phyloP scores from a whole-genome alignment of 495 filamentous ascomycete genomes.

The Podospora pseudoanserina region DNA sequence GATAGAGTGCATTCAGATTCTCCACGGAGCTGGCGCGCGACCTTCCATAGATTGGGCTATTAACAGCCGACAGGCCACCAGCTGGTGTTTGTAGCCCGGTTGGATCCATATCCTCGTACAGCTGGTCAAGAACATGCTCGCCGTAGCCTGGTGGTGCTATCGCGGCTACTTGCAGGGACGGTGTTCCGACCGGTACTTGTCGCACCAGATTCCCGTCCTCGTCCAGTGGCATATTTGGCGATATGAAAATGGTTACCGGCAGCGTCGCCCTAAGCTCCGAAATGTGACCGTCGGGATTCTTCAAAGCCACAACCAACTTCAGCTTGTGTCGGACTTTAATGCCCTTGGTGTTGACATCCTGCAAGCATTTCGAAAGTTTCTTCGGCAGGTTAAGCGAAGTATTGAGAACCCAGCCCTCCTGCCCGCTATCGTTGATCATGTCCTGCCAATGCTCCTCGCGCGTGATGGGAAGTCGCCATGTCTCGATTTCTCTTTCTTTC shows the following conservation, averaged over 20 bases:
- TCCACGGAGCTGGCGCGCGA: constrained; percentile 77
- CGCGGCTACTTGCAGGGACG: constrained; percentile 33
- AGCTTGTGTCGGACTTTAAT: constrained; percentile 89
- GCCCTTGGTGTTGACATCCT: constrained; percentile 75
- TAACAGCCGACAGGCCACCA: constrained; percentile 61
- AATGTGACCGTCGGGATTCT: constrained; percentile 90
- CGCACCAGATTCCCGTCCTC: constrained; percentile 70
- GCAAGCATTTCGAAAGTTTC: constrained; percentile 72
- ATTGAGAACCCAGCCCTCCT: constrained; percentile 72
- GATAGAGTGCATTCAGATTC: constrained; percentile 56
- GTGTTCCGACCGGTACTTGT: constrained; percentile 44
- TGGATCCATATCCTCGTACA: constrained; percentile 80
- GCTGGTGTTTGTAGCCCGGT: constrained; percentile 70
- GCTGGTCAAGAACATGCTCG: constrained; percentile 78
- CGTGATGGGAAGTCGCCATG: constrained; percentile 58
- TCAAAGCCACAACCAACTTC: constrained; percentile 77
- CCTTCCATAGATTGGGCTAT: constrained; percentile 70
- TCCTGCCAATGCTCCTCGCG: constrained; percentile 59
- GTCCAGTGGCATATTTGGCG: constrained; percentile 79
- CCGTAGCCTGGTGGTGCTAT: constrained; percentile 85
- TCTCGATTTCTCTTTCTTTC: constrained; percentile 57
- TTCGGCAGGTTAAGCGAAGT: constrained; percentile 69
- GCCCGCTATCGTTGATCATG: constrained; percentile 64
- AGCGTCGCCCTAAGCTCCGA: constrained; percentile 88
- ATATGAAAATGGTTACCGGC: constrained; percentile 88